Conservation (phyloP, 768 basidiomycete genomes). For the Phaffia tasmanica region DNA sequence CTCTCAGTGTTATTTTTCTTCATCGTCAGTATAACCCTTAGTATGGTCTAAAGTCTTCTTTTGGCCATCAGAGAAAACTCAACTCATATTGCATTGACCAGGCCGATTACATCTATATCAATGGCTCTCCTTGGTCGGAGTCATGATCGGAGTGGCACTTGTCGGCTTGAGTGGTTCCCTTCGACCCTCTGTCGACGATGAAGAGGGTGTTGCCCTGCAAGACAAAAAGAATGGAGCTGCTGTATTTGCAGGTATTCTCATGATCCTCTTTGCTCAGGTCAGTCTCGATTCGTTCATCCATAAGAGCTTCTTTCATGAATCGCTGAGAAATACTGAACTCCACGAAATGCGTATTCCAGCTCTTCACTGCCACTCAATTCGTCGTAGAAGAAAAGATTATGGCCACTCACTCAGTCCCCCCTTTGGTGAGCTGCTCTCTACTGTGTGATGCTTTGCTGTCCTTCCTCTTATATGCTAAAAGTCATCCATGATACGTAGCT, state of each 20-base stretch:
- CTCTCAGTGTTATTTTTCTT: slow-evolving; percentile 84
- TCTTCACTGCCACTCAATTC: slow-evolving; percentile 50
- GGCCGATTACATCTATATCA: slow-evolving; percentile 21
- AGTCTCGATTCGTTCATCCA: slow-evolving; percentile 34
- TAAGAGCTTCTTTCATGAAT: not conserved
- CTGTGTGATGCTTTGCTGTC: not conserved
- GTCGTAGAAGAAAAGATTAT: slow-evolving; percentile 96
- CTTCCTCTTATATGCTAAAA: not conserved
- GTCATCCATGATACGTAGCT: slow-evolving; percentile 19
- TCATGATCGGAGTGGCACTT: slow-evolving; percentile 41
- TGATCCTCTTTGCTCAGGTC: slow-evolving; percentile 85
- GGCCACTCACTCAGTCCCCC: slow-evolving; percentile 70
- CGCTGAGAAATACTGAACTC: not conserved
- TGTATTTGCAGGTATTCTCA: slow-evolving; percentile 56
- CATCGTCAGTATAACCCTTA: slow-evolving; percentile 56
- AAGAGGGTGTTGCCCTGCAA: slow-evolving; percentile 53
- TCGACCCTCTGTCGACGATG: slow-evolving; percentile 41
- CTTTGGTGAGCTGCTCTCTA: slow-evolving; percentile 47
- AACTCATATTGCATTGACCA: not conserved
- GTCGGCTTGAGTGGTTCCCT: slow-evolving; percentile 77
- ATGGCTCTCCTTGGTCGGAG: slow-evolving; percentile 25
- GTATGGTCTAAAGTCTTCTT: not conserved
- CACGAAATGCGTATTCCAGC: slow-evolving; percentile 8
- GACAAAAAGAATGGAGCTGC: slow-evolving; percentile 25
- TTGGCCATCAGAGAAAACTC: not conserved